Conservation (phyloP, 306 rosid genomes). For the Herpetospermum pedunculosum region DNA sequence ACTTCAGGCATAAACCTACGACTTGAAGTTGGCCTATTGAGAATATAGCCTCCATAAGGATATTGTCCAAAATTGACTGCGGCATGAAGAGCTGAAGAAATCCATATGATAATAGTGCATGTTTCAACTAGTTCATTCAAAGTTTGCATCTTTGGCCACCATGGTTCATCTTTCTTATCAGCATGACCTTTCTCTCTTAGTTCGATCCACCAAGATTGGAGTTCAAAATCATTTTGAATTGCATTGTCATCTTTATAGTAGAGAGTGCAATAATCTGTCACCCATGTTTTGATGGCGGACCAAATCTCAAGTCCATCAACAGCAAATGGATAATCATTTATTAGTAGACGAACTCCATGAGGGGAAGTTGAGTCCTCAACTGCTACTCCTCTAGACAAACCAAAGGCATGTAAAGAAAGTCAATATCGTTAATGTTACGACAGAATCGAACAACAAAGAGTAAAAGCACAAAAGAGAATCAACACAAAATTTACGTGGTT, state of each 20-base stretch:
- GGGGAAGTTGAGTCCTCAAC: slow-evolving; percentile 40
- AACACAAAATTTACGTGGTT: too few relatives aligned
- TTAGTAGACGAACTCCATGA: slow-evolving; percentile 39
- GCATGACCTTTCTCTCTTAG: slow-evolving; percentile 55
- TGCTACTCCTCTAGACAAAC: slow-evolving; percentile 54
- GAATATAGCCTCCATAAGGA: slow-evolving; percentile 51
- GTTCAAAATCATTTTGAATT: slow-evolving; percentile 35
- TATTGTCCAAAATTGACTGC: slow-evolving; percentile 77
- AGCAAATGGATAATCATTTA: slow-evolving; percentile 76
- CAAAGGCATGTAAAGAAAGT: background rate
- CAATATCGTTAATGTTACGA: too few relatives aligned
- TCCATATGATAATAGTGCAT: slow-evolving; percentile 57
- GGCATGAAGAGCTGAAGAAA: slow-evolving; percentile 65
- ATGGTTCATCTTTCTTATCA: slow-evolving; percentile 49
- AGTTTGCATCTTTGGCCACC: slow-evolving; percentile 76
- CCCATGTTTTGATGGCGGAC: slow-evolving; percentile 54
- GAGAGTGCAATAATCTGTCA: slow-evolving; percentile 41
- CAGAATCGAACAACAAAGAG: too few relatives aligned
- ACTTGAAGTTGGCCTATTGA: slow-evolving; percentile 44
- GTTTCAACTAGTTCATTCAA: slow-evolving; percentile 34
- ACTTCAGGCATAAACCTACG: slow-evolving; percentile 42
- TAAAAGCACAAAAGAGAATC: too few relatives aligned
- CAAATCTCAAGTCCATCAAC: slow-evolving; percentile 75
- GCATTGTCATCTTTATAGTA: slow-evolving; percentile 30
- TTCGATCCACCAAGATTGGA: slow-evolving; percentile 74